Base-by-base conservation (phyloP, 768 basidiomycete species). In the Mycena haematopus region DNA sequence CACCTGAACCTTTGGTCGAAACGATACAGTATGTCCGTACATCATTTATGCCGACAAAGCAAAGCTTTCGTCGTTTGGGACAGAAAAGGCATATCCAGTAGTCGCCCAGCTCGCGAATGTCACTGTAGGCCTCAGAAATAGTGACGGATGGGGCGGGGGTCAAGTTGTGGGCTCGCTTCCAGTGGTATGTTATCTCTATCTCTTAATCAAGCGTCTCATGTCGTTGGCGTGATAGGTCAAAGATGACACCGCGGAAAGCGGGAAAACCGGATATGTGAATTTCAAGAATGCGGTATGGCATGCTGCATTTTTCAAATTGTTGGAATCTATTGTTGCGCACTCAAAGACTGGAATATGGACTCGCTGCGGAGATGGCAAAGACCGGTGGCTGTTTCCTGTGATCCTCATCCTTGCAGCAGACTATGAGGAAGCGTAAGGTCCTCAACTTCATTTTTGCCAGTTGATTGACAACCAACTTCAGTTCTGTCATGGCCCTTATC, bases 361-460 rank as follows among this genome's bases (percentile, higher is more conserved):
- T 2, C 27, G 58, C 13, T 79, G 74, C 60, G 73, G 72, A 10
- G 70, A 78, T 63, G 65, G 66, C 4, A 62, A 77, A 14, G 2
- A 25, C 2, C 72, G 69, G 0, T 64, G 42, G 14, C 44, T 83
- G 0, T 82, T 72, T 31, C 79, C 78, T 1, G 27, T 77, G 8
- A 69, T 83, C 21, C 33, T 79, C 0, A 78, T 81, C 3, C 64
- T 80, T 1, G 77, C 75, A 8, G 74, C 76, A 6, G 79, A 83
- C 55, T 83, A 80, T 55, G 76, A 83, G 61, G 80, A 84, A 71
- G 76, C 78, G 82, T 83, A 73, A 25, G 77, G 54, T 21, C 6
- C 24, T 52, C 2, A 6, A 71, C 53, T 51, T 65, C n/a, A 25
- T 65, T 46, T 35, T 24, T 31, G 19, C 29, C 4, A 31, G 19